A percentile compares a stretch with the other conserved stretches of the same genome.
Evolutionary conservation across 1,139 yeast species (phyloP).

Genomic region (Diutina pseudorugosa): DNA sequence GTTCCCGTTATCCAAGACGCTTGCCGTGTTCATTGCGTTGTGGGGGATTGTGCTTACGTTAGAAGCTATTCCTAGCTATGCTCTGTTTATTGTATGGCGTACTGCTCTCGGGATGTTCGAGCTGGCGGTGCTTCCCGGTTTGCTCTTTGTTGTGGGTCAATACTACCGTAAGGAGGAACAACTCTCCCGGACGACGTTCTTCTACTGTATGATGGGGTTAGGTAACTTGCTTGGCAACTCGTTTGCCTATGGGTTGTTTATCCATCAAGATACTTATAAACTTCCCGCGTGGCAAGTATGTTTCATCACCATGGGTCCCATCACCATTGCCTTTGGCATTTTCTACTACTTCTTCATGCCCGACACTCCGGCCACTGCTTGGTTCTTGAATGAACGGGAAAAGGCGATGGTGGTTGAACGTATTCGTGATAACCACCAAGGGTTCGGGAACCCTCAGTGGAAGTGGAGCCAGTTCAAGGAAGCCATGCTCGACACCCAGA

Average conservation of each 20-base stretch:
- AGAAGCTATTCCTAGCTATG: constrained; percentile 14
- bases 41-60: constrained; percentile 7
- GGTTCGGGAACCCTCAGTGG: constrained; percentile 7
- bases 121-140: constrained; percentile 16
- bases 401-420: constrained; percentile 8
- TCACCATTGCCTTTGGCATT: constrained; percentile 33
- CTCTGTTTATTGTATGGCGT: constrained; percentile 22
- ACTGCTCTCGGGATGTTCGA: constrained; percentile 19
- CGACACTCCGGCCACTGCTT: constrained; percentile 38
- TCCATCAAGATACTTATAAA: constrained; percentile 17
- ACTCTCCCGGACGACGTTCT: constrained; percentile 8
- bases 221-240: constrained; percentile 38
- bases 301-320: constrained; percentile 34
- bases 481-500: constrained; percentile 34
- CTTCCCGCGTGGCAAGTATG: constrained; percentile 35
- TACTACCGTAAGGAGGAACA: constrained; percentile 15
- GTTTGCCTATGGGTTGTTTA: constrained; percentile 36
- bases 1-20: constrained; percentile 8
- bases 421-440: constrained; percentile 9
- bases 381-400: constrained; percentile 14
- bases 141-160: constrained; percentile 15
- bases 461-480: constrained; percentile 35
- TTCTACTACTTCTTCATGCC: constrained; percentile 34
- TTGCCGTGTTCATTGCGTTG: constrained; percentile 6
- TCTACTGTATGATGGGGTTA: constrained; percentile 38